phyloP scores from a whole-genome alignment of 495 filamentous ascomycete genomes.

The Daldinia childiae region DNA sequence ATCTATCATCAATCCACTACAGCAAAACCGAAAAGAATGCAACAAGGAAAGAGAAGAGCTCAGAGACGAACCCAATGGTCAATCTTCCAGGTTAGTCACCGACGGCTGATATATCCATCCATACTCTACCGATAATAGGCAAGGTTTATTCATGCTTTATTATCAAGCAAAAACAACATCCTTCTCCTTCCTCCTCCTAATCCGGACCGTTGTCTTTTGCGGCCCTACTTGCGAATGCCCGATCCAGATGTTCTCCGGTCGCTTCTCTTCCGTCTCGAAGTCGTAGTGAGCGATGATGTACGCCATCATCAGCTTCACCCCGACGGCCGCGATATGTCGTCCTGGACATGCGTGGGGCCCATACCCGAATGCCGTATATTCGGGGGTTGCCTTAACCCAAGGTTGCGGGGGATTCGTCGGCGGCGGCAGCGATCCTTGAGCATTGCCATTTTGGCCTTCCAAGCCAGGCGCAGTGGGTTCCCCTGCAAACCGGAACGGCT shows the following conservation, averaged over 20 bases:
- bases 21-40: background rate
- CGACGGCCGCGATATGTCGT: constrained; percentile 54
- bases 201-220: constrained; percentile 48
- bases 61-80: background rate
- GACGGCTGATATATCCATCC: too few relatives aligned
- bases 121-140: background rate
- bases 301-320: constrained; percentile 55
- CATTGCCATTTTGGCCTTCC: background rate
- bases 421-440: background rate
- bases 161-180: background rate
- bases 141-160: background rate
- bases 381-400: constrained; percentile 46
- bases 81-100: too few relatives aligned
- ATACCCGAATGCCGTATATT: constrained; percentile 51
- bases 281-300: constrained; percentile 54
- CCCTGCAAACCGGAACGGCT: constrained; percentile 47
- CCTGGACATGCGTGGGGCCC: constrained; percentile 53
- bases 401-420: constrained; percentile 33
- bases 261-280: constrained; percentile 39
- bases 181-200: constrained; percentile 46
- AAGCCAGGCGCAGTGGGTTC: constrained; percentile 17
- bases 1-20: too few relatives aligned
- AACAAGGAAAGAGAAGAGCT: background rate
- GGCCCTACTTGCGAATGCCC: constrained; percentile 47
- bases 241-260: constrained; percentile 50